Percentiles rank a stretch among this genome's conserved stretches.
Conservation (phyloP, 352 stramenopile genomes). For the Phytophthora europaea region DNA sequence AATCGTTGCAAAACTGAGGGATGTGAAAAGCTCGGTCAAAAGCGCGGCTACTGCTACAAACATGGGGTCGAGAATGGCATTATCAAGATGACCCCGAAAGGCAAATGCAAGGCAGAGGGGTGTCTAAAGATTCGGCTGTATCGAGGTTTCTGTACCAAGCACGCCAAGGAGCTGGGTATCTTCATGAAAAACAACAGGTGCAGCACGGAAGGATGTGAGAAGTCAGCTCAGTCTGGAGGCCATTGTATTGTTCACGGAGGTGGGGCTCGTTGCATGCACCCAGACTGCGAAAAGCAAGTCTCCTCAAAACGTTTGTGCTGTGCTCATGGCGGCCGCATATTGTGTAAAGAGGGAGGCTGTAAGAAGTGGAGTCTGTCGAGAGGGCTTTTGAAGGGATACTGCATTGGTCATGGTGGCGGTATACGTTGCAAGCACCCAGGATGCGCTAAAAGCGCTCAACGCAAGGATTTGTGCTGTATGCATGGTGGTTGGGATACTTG, state of each 20-base stretch:
- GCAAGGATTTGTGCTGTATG: slow-evolving; percentile 33
- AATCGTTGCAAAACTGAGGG: slow-evolving; percentile 23
- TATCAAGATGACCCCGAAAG: slow-evolving; percentile 21
- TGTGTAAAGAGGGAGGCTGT: slow-evolving; percentile 30
- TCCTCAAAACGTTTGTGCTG: slow-evolving; percentile 34
- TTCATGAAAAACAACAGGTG: slow-evolving; percentile 25
- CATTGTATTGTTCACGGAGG: slow-evolving; percentile 29
- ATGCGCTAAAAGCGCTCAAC: slow-evolving; percentile 32
- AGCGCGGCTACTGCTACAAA: slow-evolving; percentile 36
- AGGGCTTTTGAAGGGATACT: slow-evolving; percentile 32
- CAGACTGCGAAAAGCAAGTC: slow-evolving; percentile 25
- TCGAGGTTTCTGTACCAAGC: slow-evolving; percentile 31
- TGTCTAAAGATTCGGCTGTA: slow-evolving; percentile 33
- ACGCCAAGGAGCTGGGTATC: slow-evolving; percentile 29
- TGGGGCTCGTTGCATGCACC: slow-evolving; percentile 29
- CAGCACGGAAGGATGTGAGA: slow-evolving; percentile 31
- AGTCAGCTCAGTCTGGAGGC: slow-evolving; percentile 27
- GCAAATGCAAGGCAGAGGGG: slow-evolving; percentile 31
- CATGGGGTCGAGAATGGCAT: slow-evolving; percentile 26
- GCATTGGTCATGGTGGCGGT: slow-evolving; percentile 31
- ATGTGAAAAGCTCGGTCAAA: slow-evolving; percentile 26
- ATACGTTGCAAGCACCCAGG: slow-evolving; percentile 30
- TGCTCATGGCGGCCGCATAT: slow-evolving; percentile 29
- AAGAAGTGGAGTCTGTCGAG: slow-evolving; percentile 31
- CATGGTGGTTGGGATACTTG: slow-evolving; percentile 24